These are phyloP conservation scores for Exophiala aquamarina DNA, from an alignment of 2,329 filamentous ascomycete species.

Conservation along the genomic window DNA sequence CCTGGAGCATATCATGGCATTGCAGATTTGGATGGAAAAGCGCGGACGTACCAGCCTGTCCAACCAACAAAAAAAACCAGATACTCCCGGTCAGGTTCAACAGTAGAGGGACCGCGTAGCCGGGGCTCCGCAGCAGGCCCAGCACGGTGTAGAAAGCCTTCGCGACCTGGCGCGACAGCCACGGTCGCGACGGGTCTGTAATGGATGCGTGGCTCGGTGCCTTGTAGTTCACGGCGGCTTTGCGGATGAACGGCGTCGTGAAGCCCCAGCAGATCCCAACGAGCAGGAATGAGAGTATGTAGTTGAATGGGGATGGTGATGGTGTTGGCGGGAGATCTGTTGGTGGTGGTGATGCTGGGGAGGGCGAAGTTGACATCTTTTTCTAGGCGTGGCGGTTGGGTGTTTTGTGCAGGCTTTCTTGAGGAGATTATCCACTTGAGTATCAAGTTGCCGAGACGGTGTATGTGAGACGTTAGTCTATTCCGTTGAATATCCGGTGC, in stretches of 20 bases:
- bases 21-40: constrained; percentile 2
- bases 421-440: no score
- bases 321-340: constrained; percentile 10
- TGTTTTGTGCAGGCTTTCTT: no score
- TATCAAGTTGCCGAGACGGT: no score
- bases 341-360: constrained; percentile 1
- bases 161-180: constrained; percentile 62
- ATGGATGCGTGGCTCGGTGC: constrained; percentile 47
- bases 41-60: constrained; percentile 72
- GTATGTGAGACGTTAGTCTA: no score
- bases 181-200: constrained; percentile 47
- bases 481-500: no score
- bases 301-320: constrained; percentile 63
- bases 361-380: not conserved
- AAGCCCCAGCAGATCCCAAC: constrained; percentile 88
- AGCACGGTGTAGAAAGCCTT: constrained; percentile 70
- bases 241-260: constrained; percentile 88
- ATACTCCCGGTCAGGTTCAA: constrained; percentile 89
- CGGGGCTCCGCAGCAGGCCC: constrained; percentile 76
- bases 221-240: constrained; percentile 74
- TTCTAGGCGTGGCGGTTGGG: no score
- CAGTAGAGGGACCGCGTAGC: constrained; percentile 80
- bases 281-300: constrained; percentile 83
- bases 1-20: not conserved
- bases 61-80: constrained; percentile 95